Conservation (phyloP, 176 grass and related monocot species). For the Leersia perrieri region DNA sequence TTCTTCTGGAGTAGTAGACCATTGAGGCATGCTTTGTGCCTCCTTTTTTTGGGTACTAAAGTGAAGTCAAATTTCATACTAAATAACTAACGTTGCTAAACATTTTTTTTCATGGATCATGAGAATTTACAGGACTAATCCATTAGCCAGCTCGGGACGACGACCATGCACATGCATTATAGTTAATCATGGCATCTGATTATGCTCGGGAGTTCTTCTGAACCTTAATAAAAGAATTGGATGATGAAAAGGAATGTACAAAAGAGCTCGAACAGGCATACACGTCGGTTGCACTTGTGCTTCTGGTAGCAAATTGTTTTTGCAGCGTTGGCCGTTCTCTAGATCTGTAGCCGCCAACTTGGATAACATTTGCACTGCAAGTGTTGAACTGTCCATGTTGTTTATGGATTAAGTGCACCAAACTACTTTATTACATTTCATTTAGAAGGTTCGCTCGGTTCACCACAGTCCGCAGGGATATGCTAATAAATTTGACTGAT, state of each 20-base stretch:
- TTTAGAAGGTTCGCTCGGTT: constrained; percentile 40
- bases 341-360: constrained; percentile 23
- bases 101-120: background rate
- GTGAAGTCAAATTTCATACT: constrained; percentile 1
- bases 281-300: constrained; percentile 10
- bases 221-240: background rate
- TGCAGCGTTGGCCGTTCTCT: constrained; percentile 4
- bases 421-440: background rate
- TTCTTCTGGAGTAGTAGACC: background rate
- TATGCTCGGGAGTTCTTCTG: background rate
- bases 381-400: background rate
- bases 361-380: background rate
- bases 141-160: constrained; percentile 6
- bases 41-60: background rate
- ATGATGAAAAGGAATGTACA: constrained; percentile 20
- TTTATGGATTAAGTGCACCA: constrained; percentile 44
- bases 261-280: background rate
- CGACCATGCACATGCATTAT: constrained; percentile 21
- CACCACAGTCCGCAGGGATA: background rate
- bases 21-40: background rate
- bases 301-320: constrained; percentile 8
- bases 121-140: constrained; percentile 4
- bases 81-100: background rate
- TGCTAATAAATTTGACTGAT: background rate
- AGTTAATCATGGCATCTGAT: constrained; percentile 1